These are phyloP conservation scores for Ophiostoma populinum DNA, from an alignment of 2,329 filamentous ascomycete species.

Conservation along the genomic window DNA sequence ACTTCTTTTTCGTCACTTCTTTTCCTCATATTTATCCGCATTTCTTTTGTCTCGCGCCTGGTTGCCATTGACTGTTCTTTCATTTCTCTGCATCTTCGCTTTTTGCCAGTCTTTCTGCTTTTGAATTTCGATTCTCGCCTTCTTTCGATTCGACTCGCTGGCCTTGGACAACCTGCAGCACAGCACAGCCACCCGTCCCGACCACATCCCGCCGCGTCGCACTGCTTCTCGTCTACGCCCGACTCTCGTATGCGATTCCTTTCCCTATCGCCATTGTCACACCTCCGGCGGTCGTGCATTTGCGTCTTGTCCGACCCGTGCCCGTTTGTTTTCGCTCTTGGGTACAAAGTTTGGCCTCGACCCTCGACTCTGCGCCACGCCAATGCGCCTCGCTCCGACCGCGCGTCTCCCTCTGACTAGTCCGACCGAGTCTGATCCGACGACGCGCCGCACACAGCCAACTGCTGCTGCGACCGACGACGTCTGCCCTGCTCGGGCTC, in stretches of 20 bases:
- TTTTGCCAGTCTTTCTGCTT: not conserved
- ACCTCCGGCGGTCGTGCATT: slow-evolving; percentile 2
- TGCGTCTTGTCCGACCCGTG: slow-evolving; percentile 5
- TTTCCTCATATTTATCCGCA: not conserved
- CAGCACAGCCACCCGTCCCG: no score
- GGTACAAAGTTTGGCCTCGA: no score
- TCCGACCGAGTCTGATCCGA: not conserved
- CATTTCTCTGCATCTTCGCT: not conserved
- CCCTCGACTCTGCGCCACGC: no score
- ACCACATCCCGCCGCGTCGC: no score
- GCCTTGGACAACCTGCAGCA: no score
- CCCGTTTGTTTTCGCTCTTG: no score
- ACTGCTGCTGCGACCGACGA: no score
- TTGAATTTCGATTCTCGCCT: no score
- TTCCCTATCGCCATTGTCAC: slow-evolving; percentile 2
- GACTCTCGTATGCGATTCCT: not conserved
- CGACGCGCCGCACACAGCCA: not conserved
- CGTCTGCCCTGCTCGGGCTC: no score
- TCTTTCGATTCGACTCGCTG: no score
- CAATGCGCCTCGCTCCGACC: no score
- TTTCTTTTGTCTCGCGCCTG: slow-evolving; percentile 6
- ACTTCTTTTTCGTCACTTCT: not conserved
- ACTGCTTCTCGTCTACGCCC: not conserved
- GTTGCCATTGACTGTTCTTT: slow-evolving; percentile 2
- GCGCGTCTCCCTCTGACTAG: no score